Evolutionary conservation across 306 rosid genomes (phyloP).

Genomic region (Carpinus fangiana): DNA sequence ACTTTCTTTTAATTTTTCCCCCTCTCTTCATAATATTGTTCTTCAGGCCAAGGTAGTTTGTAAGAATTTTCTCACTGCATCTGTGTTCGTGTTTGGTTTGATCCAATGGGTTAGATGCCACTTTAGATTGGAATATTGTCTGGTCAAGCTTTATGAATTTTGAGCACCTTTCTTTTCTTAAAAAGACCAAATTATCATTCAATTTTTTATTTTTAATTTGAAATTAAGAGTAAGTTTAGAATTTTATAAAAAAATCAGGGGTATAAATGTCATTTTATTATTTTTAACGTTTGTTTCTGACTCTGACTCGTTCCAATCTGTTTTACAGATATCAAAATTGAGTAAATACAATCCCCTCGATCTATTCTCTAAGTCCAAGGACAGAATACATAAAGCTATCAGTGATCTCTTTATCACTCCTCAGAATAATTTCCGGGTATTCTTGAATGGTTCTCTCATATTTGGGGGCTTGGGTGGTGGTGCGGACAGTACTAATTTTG

Average conservation of each 20-base stretch:
- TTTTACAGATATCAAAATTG: conserved; percentile 61
- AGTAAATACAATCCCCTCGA: conserved; percentile 88
- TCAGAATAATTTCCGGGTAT: conserved; percentile 93
- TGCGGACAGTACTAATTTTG: conserved; percentile 56
- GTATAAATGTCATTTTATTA: too few relatives aligned
- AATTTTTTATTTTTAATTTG: too few relatives aligned
- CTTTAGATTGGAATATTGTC: neutral
- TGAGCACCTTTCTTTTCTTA: neutral
- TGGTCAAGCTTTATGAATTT: neutral
- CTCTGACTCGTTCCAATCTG: conserved; percentile 16
- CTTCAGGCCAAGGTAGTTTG: conserved; percentile 11
- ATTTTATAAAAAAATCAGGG: too few relatives aligned
- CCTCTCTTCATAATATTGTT: neutral
- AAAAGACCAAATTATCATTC: too few relatives aligned
- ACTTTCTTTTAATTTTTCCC: neutral
- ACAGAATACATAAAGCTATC: conserved; percentile 72
- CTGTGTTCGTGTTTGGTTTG: neutral
- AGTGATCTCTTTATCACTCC: conserved; percentile 80
- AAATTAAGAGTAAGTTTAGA: too few relatives aligned
- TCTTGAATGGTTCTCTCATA: conserved; percentile 77
- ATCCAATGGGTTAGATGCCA: neutral
- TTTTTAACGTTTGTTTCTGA: conserved; percentile 18
- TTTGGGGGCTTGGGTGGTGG: conserved; percentile 84
- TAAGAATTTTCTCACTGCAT: neutral
- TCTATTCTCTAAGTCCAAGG: conserved; percentile 81